A percentile compares a stretch with the other conserved stretches of the same genome.
Conservation (phyloP, 2,329 filamentous ascomycete species). For the Xylariales sp. region DNA sequence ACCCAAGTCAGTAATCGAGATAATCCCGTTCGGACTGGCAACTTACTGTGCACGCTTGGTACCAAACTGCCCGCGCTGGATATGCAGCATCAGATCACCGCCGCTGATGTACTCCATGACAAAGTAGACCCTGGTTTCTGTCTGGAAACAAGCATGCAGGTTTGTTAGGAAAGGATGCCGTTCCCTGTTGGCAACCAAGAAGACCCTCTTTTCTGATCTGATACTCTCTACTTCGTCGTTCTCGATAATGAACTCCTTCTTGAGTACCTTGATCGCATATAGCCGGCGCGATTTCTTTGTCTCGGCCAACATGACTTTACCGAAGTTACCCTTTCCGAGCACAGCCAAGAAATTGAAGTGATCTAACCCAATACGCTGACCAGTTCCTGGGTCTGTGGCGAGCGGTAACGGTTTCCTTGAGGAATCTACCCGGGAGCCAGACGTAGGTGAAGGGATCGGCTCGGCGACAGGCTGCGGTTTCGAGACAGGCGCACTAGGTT, state of each 20-base stretch:
- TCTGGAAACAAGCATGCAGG: slow-evolving; percentile 97
- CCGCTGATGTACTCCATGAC: slow-evolving; percentile 99
- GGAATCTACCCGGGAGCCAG: slow-evolving; percentile 29
- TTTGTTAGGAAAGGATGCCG: slow-evolving; percentile 93
- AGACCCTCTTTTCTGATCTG: slow-evolving; percentile 94
- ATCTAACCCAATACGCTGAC: slow-evolving; percentile 85
- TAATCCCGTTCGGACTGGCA: slow-evolving; percentile 14
- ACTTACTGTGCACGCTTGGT: slow-evolving; percentile 91
- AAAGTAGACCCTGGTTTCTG: slow-evolving; percentile 96
- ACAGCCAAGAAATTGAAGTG: slow-evolving; percentile 99
- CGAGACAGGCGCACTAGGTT: slow-evolving; percentile 22
- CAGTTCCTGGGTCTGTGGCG: slow-evolving; percentile 67
- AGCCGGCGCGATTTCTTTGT: slow-evolving; percentile 88
- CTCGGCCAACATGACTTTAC: slow-evolving; percentile 98
- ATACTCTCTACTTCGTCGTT: slow-evolving; percentile 99
- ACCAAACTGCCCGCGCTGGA: slow-evolving; percentile 93
- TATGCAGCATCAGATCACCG: slow-evolving; percentile 98
- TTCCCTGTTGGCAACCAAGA: slow-evolving; percentile 94
- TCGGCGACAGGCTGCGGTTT: slow-evolving; percentile 38
- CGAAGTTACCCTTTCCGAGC: slow-evolving; percentile 97
- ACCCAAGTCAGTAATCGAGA: background rate
- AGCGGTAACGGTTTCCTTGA: slow-evolving; percentile 60
- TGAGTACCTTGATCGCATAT: slow-evolving; percentile 97
- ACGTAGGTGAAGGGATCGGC: slow-evolving; percentile 27
- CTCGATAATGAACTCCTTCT: slow-evolving; percentile 99